Base-by-base conservation (phyloP, 306 rosid genomes). In the Sechiopsis laciniata region DNA sequence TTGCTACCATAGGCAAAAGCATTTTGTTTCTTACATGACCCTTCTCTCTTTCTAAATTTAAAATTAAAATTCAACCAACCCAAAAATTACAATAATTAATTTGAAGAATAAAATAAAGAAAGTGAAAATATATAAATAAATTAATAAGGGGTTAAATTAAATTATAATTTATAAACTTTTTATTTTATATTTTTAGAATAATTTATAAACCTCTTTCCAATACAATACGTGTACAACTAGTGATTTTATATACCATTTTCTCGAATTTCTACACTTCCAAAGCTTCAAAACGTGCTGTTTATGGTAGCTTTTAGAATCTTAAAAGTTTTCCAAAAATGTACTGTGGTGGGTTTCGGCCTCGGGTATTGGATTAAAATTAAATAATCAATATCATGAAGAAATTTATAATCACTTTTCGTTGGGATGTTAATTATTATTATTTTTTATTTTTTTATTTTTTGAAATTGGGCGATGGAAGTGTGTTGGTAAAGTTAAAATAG, bases 221-320 rank as follows among this genome's bases (percentile, higher is more conserved):
- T 29, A 61, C 20, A 13, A 61, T 61, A 61, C 68, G 68, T 26
- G 66, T 60, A 24, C 45, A 60, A 60, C 66, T 32, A 61, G 68
- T 61, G 68, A 32, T 61, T 61, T 61, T 14, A 61, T 61, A 61
- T 61, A 32, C 68, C 48, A 15, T 46, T 40, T 61, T 37, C 70
- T 37, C 70, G 70, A 64, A 37, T 37, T n/a, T 64, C 51, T 15
- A 64, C 15, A 37, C 52, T 64, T 63, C 24, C 69, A 40, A 32
- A 63, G 51, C 70, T 63, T 19, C 51, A 37, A 64, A 64, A 35
- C 70, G 70, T 64, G 70, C 52, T 64, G 52, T 64, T 64, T 64
- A 37, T 64, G 70, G 70, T 35, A 64, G 70, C 51, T n/a, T 63
- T 63, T 63, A 63, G 70, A 35, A 63, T 35, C 70, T 63, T 63